Percentiles rank a stretch among this genome's conserved stretches.
Evolutionary conservation across 768 basidiomycete genomes (phyloP).

Genomic region (Myochromella boudieri): DNA sequence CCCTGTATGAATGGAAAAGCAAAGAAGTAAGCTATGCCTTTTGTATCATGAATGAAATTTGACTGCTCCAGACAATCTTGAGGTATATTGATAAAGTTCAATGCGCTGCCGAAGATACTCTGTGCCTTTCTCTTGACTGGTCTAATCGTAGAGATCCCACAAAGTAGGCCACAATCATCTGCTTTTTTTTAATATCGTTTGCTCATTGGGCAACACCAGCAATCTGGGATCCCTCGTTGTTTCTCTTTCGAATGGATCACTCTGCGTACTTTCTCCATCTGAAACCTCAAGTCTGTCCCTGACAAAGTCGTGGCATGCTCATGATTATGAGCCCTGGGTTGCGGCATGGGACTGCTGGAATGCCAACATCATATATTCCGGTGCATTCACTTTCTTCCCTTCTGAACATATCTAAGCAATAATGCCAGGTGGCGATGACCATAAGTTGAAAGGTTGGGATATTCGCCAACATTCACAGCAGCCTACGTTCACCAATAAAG

Average conservation of each 20-base stretch:
- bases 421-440: slow-evolving; percentile 84
- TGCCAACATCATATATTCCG: slow-evolving; percentile 77
- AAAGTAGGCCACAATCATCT: slow-evolving; percentile 36
- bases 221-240: slow-evolving; percentile 61
- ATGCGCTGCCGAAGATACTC: slow-evolving; percentile 51
- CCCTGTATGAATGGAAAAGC: slow-evolving; percentile 56
- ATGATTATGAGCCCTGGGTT: slow-evolving; percentile 94
- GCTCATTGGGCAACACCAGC: slow-evolving; percentile 30
- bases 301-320: slow-evolving; percentile 74
- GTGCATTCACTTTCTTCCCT: slow-evolving; percentile 34
- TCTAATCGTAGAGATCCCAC: slow-evolving; percentile 61
- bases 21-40: slow-evolving; percentile 26
- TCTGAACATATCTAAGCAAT: neutral
- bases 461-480: slow-evolving; percentile 56
- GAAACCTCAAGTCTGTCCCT: slow-evolving; percentile 44
- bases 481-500: slow-evolving; percentile 73
- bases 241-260: slow-evolving; percentile 78
- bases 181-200: neutral
- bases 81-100: slow-evolving; percentile 38
- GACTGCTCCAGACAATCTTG: slow-evolving; percentile 36
- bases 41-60: neutral
- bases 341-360: slow-evolving; percentile 91
- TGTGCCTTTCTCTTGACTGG: slow-evolving; percentile 96
- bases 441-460: slow-evolving; percentile 91
- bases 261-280: slow-evolving; percentile 60